Conservation (phyloP, 257 asterid genomes). For the Solanum commersonii region DNA sequence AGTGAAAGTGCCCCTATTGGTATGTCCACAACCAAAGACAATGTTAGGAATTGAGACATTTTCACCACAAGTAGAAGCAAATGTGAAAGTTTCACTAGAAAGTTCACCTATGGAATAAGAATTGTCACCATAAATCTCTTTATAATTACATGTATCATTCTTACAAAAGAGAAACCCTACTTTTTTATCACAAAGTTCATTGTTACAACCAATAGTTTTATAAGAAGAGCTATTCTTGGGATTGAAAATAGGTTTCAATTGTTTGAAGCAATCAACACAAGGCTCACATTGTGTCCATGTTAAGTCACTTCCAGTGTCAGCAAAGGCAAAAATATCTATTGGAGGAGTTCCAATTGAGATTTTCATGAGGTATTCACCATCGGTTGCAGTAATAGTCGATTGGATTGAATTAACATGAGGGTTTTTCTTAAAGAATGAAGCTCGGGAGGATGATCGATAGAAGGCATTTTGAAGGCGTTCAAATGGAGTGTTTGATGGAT, state of each 20-base stretch:
- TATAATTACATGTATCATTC: not conserved
- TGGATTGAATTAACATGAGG: not conserved
- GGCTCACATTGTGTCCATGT: slow-evolving; percentile 22
- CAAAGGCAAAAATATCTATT: not conserved
- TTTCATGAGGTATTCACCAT: slow-evolving; percentile 15
- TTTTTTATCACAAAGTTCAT: not conserved
- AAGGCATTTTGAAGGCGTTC: slow-evolving; percentile 3
- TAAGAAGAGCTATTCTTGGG: slow-evolving; percentile 11
- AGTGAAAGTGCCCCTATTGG: slow-evolving; percentile 4
- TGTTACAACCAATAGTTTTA: not conserved
- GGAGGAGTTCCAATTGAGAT: slow-evolving; percentile 19
- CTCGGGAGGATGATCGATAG: slow-evolving; percentile 12
- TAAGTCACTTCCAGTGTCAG: slow-evolving; percentile 14
- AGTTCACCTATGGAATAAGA: slow-evolving; percentile 8
- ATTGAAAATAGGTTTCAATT: not conserved
- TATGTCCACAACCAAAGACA: slow-evolving; percentile 19
- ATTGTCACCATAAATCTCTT: slow-evolving; percentile 5
- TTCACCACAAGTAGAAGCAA: not conserved
- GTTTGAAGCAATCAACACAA: slow-evolving; percentile 1
- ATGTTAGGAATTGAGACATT: not conserved
- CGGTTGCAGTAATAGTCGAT: not conserved
- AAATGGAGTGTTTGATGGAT: slow-evolving; percentile 4
- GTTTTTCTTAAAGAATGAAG: not conserved
- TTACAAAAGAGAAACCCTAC: not conserved
- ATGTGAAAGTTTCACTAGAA: slow-evolving; percentile 18